These are phyloP conservation scores for Penicillium sp. DNA, from an alignment of 2,329 filamentous ascomycete genomes.

Conservation along the genomic window DNA sequence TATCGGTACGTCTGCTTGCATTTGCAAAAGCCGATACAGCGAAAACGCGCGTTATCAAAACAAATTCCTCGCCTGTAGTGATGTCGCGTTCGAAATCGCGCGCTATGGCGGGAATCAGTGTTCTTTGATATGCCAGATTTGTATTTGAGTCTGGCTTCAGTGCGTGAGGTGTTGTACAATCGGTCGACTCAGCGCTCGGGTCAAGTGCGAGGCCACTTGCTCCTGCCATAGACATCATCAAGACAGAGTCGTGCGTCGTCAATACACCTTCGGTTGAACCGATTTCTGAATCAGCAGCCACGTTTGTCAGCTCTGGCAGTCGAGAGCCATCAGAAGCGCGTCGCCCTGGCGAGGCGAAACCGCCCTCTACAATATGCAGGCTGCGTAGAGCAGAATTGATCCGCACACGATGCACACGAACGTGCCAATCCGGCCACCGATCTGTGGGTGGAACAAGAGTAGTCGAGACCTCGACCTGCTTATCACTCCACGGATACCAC, in stretches of 20 bases:
- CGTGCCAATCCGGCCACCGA: slow-evolving; percentile 16
- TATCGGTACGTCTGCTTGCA: neutral
- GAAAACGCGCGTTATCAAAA: slow-evolving; percentile 4
- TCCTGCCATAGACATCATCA: slow-evolving; percentile 4
- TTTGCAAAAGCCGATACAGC: slow-evolving; percentile 6
- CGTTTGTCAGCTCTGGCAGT: neutral
- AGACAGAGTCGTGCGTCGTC: neutral
- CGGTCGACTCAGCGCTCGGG: too few relatives aligned
- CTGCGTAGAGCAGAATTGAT: neutral
- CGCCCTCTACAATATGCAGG: slow-evolving; percentile 8
- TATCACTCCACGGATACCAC: slow-evolving; percentile 16
- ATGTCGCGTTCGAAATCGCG: slow-evolving; percentile 1
- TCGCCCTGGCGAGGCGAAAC: slow-evolving; percentile 4
- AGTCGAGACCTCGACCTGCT: slow-evolving; percentile 9
- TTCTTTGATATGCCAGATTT: slow-evolving; percentile 4
- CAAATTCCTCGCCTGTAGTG: neutral
- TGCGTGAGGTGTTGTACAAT: neutral
- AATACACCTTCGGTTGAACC: slow-evolving; percentile 3
- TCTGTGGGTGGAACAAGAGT: slow-evolving; percentile 10
- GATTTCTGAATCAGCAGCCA: neutral
- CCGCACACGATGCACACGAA: slow-evolving; percentile 12
- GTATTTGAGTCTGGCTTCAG: slow-evolving; percentile 9
- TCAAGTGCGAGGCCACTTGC: slow-evolving; percentile 1
- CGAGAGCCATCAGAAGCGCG: slow-evolving; percentile 1
- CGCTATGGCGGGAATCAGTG: slow-evolving; percentile 1